phyloP scores from a whole-genome alignment of 2,329 filamentous ascomycete genomes.

The Dichotomopilus funicola region DNA sequence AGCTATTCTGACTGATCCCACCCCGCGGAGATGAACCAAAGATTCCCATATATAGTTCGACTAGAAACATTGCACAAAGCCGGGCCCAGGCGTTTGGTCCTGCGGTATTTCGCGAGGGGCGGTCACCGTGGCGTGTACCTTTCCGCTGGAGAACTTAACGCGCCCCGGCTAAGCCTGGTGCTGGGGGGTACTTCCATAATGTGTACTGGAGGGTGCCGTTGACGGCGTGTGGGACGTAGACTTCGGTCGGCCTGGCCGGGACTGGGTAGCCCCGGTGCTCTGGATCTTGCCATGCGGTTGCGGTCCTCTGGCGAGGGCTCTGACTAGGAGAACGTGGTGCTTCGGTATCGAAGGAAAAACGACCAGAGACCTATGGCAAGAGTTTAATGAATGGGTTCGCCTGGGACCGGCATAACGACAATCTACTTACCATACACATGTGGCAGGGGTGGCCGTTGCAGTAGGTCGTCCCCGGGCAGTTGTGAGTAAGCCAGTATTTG shows the following conservation, averaged over 20 bases:
- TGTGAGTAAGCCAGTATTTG: constrained; percentile 44
- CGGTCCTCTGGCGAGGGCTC: background rate
- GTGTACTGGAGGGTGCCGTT: constrained; percentile 20
- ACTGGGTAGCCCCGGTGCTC: background rate
- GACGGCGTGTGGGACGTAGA: constrained; percentile 18
- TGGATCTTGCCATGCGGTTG: background rate
- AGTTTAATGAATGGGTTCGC: background rate
- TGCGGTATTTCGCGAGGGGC: no score
- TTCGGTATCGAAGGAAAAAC: constrained; percentile 16
- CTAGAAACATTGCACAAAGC: no score
- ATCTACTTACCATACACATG: constrained; percentile 37
- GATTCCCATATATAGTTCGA: no score
- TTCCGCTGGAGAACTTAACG: constrained; percentile 18
- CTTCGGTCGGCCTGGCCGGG: constrained; percentile 2
- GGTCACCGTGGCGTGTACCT: background rate
- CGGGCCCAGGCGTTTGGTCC: no score
- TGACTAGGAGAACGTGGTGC: background rate
- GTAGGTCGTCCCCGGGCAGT: constrained; percentile 45
- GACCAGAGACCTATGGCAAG: constrained; percentile 18
- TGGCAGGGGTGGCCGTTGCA: constrained; percentile 42
- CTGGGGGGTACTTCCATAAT: constrained; percentile 18
- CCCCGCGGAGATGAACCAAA: no score
- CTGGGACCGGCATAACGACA: background rate
- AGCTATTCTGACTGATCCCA: no score
- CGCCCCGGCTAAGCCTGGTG: constrained; percentile 7